These are phyloP conservation scores for Eleusine indica DNA, from an alignment of 176 grass and related monocot species.

Conservation along the genomic window DNA sequence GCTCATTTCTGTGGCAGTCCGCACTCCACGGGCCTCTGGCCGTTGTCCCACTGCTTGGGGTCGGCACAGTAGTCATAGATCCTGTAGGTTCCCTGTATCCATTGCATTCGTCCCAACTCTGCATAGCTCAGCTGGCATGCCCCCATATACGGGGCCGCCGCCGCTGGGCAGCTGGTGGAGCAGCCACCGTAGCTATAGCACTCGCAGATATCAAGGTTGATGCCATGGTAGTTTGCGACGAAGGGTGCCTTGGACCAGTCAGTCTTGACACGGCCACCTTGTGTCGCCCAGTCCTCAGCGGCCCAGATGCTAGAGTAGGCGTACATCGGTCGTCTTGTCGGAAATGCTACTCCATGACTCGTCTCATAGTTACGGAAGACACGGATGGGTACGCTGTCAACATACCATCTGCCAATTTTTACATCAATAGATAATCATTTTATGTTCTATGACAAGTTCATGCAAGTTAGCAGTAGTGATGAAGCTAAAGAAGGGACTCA, in stretches of 20 bases:
- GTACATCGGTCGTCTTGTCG: conserved; percentile 51
- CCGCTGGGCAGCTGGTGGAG: conserved; percentile 22
- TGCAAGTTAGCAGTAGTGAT: not conserved
- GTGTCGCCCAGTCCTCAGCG: conserved; percentile 66
- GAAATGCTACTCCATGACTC: conserved; percentile 51
- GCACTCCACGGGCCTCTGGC: conserved; percentile 52
- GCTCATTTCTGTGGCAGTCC: conserved; percentile 35
- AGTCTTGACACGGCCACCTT: conserved; percentile 58
- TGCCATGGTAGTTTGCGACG: conserved; percentile 53
- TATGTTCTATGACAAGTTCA: not conserved
- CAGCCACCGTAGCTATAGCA: conserved; percentile 28
- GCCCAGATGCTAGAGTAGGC: conserved; percentile 76
- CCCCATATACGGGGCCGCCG: not conserved
- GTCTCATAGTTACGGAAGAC: conserved; percentile 64
- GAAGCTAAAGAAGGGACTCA: not conserved
- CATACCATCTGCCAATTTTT: conserved; percentile 50
- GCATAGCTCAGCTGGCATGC: conserved; percentile 14
- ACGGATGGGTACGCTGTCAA: conserved; percentile 60
- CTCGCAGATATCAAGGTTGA: conserved; percentile 44
- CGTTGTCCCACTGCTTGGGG: conserved; percentile 34
- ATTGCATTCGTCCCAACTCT: conserved; percentile 43
- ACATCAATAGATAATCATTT: not conserved
- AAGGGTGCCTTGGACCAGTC: conserved; percentile 66
- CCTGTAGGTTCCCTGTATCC: conserved; percentile 45
- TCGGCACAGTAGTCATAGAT: conserved; percentile 77